These are phyloP conservation scores for Panicum miliaceum DNA, from an alignment of 176 grass and related monocot species.

Conservation along the genomic window DNA sequence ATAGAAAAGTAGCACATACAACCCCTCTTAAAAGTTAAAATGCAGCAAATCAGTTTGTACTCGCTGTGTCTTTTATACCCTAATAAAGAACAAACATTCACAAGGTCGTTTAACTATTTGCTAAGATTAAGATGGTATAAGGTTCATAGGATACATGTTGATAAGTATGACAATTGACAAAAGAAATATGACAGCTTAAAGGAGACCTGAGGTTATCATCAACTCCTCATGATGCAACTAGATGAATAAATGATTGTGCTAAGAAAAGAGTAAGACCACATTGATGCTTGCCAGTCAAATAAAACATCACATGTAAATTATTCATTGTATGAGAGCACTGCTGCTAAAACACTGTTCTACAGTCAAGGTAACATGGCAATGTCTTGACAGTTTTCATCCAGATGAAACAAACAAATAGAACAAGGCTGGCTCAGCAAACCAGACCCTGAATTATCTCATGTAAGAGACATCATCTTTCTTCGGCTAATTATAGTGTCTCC, in stretches of 20 bases:
- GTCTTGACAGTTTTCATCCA: conserved; percentile 28
- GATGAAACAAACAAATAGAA: conserved; percentile 34
- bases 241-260: background rate
- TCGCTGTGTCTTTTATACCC: background rate
- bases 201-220: background rate
- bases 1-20: too few relatives aligned
- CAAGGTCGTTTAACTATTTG: background rate
- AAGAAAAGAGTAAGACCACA: background rate
- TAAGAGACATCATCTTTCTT: conserved; percentile 2
- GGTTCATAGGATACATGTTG: background rate
- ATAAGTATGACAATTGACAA: background rate
- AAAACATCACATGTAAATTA: conserved; percentile 22
- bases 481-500: background rate
- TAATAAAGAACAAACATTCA: background rate
- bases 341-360: background rate
- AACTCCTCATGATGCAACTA: background rate
- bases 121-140: background rate
- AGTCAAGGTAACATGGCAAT: background rate
- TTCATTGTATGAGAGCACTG: conserved; percentile 5
- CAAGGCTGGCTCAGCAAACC: conserved; percentile 16
- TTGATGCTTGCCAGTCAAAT: too few relatives aligned
- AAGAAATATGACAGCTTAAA: background rate
- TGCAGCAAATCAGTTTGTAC: background rate
- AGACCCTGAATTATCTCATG: background rate
- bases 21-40: background rate